These are phyloP conservation scores for Venturia carpophila DNA, from an alignment of 2,329 filamentous ascomycete species.

Conservation along the genomic window DNA sequence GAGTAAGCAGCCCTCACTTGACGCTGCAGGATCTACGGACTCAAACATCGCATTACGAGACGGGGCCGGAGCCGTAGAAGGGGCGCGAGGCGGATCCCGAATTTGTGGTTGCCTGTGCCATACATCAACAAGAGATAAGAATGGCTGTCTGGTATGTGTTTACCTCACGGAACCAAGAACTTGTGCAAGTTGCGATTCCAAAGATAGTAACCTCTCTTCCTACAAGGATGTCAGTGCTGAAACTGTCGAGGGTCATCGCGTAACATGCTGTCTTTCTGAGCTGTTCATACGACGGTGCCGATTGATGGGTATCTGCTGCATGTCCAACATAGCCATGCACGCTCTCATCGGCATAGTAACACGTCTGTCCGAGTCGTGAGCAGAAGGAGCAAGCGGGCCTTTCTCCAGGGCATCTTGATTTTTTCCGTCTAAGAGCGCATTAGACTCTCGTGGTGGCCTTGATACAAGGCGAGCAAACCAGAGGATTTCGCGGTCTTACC, in stretches of 20 bases:
- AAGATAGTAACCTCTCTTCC: not conserved
- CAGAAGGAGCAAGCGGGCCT: slow-evolving; percentile 44
- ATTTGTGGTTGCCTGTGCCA: not conserved
- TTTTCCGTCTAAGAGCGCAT: slow-evolving; percentile 37
- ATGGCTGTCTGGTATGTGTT: not conserved
- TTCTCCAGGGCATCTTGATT: slow-evolving; percentile 45
- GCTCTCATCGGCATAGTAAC: slow-evolving; percentile 33
- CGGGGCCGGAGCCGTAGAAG: not conserved
- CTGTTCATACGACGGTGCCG: not conserved
- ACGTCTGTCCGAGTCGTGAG: slow-evolving; percentile 41
- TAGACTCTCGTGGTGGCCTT: slow-evolving; percentile 16
- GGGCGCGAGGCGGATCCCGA: not conserved
- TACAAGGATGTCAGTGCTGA: not conserved
- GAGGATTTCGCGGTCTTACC: slow-evolving; percentile 23
- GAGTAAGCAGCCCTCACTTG: not conserved
- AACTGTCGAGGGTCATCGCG: no score
- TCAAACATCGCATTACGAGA: not conserved
- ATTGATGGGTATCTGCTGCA: not conserved
- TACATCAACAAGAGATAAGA: not conserved
- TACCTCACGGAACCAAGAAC: not conserved
- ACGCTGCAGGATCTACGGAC: not conserved
- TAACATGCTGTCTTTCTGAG: not conserved
- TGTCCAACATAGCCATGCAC: not conserved
- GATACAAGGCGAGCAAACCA: not conserved
- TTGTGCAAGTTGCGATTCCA: slow-evolving; percentile 4